These are phyloP conservation scores for Eucalyptus tenuipes DNA, from an alignment of 345 rosid genomes.

Conservation along the genomic window DNA sequence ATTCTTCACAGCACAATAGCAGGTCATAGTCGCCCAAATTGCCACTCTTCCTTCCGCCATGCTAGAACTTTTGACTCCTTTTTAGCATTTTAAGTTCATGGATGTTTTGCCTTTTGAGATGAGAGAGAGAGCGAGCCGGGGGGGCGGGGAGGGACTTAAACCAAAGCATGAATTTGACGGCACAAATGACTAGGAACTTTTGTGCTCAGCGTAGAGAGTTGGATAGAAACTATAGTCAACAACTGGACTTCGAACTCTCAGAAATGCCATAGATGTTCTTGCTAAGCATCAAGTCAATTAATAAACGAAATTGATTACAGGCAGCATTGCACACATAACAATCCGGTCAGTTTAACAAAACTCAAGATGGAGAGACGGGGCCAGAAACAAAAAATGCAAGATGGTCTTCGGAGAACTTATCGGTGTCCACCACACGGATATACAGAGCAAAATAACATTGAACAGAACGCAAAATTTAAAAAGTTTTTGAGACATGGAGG, in stretches of 20 bases:
- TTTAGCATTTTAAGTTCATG: background rate
- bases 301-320: background rate
- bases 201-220: background rate
- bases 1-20: background rate
- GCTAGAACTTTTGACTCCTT: background rate
- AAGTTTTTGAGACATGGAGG: background rate
- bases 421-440: background rate
- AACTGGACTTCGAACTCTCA: background rate
- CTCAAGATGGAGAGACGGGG: background rate
- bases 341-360: background rate
- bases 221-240: background rate
- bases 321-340: background rate
- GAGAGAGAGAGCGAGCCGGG: background rate
- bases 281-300: background rate
- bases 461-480: background rate
- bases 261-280: background rate
- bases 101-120: background rate
- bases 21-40: background rate
- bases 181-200: background rate
- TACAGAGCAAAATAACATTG: background rate
- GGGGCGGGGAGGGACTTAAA: background rate
- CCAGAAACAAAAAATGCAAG: background rate
- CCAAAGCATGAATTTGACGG: background rate
- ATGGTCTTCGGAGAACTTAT: background rate
- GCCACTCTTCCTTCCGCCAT: background rate